Evolutionary conservation across 2,329 filamentous ascomycete genomes (phyloP), one percentile per base, ranked within the genome.

Genomic region (Biscogniauxia marginata): DNA sequence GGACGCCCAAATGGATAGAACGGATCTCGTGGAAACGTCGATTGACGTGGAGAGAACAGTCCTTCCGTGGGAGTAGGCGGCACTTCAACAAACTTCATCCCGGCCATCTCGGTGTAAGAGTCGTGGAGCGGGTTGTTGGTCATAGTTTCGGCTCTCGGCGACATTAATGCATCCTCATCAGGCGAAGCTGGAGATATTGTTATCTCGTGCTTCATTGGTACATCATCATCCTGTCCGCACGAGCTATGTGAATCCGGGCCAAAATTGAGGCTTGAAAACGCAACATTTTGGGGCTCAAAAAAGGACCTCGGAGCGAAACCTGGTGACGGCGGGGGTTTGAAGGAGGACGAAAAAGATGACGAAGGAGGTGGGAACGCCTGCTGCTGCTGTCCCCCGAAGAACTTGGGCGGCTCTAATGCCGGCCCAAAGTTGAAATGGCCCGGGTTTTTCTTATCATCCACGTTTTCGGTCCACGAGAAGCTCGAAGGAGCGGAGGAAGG

Each of bases 101-200:
- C 80, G 1, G 75, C 65, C 24, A 79, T 64, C 23, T 74, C 75
- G 3, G 71, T 67, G 48, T 75, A 71, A 6, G 77, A 68, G 30
- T 79, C 75, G 53, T 84, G 83, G 50, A 89, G 78, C 1, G 85
- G 84, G 58, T 89, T 87, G 59, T 81, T 84, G 2, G 87, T 91
- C 78, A 92, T 92, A 16, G 86, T 84, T 65, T 89, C 86, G 1
- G 79, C 85, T 46, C 89, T 82, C 0, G 90, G 89, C 2, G 88
- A 91, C 78, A 91, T 81, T 8, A 90, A 73, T 11, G 84, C 77
- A 48, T 85, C 81, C 9, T 82, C 78, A 13, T 77, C 75, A 1
- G 75, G 71, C 34, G 71, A 63, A 11, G 65, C 66, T n/a, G 69
- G 56, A 57, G 73, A 55, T 20, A 77, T 65, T 8, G 72, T 59